A percentile compares a stretch with the other conserved stretches of the same genome.
phyloP scores from a whole-genome alignment of 495 filamentous ascomycete genomes.

The Glonium stellatum region DNA sequence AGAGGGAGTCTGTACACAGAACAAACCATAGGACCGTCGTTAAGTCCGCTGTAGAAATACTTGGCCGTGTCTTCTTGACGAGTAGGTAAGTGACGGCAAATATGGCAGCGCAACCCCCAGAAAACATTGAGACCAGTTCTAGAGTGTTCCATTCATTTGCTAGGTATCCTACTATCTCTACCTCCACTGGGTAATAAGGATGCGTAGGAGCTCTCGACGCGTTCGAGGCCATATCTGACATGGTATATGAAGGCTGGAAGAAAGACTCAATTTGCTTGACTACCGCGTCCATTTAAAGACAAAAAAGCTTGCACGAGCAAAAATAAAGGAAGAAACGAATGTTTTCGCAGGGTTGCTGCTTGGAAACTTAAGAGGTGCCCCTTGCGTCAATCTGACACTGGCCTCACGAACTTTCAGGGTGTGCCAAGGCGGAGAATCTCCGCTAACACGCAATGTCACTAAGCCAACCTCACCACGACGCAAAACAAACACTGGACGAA shows the following conservation, averaged over 20 bases:
- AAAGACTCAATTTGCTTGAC: neutral
- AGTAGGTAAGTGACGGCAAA: constrained; percentile 42
- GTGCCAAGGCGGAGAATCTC: no score
- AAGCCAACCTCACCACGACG: no score
- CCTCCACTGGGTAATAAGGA: constrained; percentile 65
- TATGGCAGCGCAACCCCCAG: constrained; percentile 39
- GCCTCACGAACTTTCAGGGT: no score
- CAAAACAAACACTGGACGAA: no score
- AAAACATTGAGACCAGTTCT: constrained; percentile 45
- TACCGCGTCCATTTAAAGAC: neutral
- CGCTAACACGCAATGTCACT: no score
- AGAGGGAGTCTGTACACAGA: constrained; percentile 41
- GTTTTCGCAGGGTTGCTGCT: no score
- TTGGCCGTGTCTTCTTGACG: constrained; percentile 40
- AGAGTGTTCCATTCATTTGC: constrained; percentile 48
- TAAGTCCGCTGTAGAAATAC: constrained; percentile 43
- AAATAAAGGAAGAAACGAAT: neutral
- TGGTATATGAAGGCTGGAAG: neutral
- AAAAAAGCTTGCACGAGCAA: neutral
- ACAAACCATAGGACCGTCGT: constrained; percentile 56
- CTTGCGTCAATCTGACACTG: no score
- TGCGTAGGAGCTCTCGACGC: constrained; percentile 36
- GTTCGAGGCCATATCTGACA: neutral
- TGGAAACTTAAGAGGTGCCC: no score
- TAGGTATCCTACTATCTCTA: constrained; percentile 53